These are phyloP conservation scores for Mycena olivaceomarginata DNA, from an alignment of 768 basidiomycete species.

Conservation along the genomic window DNA sequence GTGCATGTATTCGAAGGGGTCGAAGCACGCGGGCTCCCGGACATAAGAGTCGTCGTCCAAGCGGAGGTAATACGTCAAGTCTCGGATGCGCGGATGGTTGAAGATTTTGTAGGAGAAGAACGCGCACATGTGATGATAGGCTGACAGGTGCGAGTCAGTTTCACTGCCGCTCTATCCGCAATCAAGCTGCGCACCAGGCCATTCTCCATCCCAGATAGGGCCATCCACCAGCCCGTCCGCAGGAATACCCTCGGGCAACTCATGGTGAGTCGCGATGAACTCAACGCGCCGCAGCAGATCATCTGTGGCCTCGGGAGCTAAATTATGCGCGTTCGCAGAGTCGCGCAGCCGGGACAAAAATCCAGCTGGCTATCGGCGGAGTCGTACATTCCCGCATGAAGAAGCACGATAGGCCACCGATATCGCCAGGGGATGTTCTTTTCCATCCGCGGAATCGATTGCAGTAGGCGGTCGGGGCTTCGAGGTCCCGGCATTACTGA, in stretches of 20 bases:
- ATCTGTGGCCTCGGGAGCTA: slow-evolving; percentile 1
- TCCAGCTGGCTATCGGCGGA: not conserved
- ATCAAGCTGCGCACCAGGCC: slow-evolving; percentile 21
- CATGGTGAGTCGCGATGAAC: slow-evolving; percentile 8
- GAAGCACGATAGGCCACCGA: slow-evolving; percentile 20
- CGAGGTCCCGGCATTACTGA: not conserved
- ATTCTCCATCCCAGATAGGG: slow-evolving; percentile 21
- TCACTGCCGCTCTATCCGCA: not conserved
- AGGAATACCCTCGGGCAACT: slow-evolving; percentile 24
- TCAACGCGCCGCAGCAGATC: slow-evolving; percentile 17
- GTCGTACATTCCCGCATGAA: slow-evolving; percentile 31
- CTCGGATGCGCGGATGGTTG: slow-evolving; percentile 42
- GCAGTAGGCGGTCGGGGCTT: not conserved
- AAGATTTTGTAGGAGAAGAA: slow-evolving; percentile 47
- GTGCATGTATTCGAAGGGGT: slow-evolving; percentile 46
- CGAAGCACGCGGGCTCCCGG: slow-evolving; percentile 41
- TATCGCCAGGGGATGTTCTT: slow-evolving; percentile 25
- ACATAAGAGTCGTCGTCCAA: slow-evolving; percentile 48
- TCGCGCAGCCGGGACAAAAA: slow-evolving; percentile 12
- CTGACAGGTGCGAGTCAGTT: slow-evolving; percentile 12
- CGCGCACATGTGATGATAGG: slow-evolving; percentile 48
- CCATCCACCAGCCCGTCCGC: not conserved
- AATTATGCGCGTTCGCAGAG: not conserved
- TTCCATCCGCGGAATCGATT: slow-evolving; percentile 6
- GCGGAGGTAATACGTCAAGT: slow-evolving; percentile 46